Base-by-base conservation (phyloP, 2,329 filamentous ascomycete species). In the Trichoderma afroharzianum region DNA sequence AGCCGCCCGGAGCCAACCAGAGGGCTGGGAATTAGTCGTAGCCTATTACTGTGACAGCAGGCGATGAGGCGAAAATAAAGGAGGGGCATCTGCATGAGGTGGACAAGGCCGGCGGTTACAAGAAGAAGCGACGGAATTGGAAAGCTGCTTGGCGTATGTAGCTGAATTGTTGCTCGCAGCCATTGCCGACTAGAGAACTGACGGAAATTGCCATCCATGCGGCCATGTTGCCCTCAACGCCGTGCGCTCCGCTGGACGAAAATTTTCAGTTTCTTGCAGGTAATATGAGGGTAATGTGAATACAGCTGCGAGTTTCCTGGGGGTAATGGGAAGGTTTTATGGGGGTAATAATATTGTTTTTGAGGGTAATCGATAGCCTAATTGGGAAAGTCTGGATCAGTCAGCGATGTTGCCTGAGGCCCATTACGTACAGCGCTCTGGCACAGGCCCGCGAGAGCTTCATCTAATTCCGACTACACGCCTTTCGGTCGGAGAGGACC, bases 1-100 rank as follows among this genome's bases (percentile, higher is more conserved):
- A 75, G 77, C 78, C 30, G 21, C 32, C 67, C 76, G 76, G 77
- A 63, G 64, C 66, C 66, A 69, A 63, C 21, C 28, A 47, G 63
- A 66, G 50, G 58, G 63, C 57, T 47, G 63, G 64, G 63, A 62
- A 63, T 68, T 67, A 66, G 53, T 68, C 33, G 55, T 50, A 32
- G 32, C 28, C 11, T 32, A 63, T 70, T 63, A 63, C 33, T 71
- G 63, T 71, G 70, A 71, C 70, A 62, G 63, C 63, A 63, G 63
- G 15, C 47, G 63, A 63, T 69, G 67, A 69, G 67, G 67, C 67
- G 63, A 68, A 68, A 28, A 68, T 18, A 47, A 58, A 68, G 55
- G 55, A 67, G 57, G 58, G 68, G 58, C 32, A n/a, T 6, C 43
- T 64, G 64, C 53, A 26, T 61, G 43, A 24, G 61, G 57, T 58